phyloP scores from a whole-genome alignment of 768 basidiomycete genomes.

The Tricholoma sp. region DNA sequence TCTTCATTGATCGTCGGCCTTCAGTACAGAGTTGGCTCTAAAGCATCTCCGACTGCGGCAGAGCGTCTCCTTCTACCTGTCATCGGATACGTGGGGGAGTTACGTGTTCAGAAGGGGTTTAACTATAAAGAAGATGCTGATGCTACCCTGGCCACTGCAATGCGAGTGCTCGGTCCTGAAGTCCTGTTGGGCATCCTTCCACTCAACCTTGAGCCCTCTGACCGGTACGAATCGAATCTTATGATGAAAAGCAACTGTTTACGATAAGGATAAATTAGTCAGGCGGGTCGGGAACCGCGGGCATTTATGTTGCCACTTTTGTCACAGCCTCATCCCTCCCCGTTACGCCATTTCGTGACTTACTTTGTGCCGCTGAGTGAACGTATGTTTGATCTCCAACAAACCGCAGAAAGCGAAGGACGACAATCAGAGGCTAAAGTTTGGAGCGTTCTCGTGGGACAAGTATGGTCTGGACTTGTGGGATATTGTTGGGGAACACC shows the following conservation, averaged over 20 bases:
- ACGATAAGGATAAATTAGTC: slow-evolving; percentile 31
- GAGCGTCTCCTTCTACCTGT: slow-evolving; percentile 66
- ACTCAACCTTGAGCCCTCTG: slow-evolving; percentile 77
- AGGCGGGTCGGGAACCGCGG: slow-evolving; percentile 74
- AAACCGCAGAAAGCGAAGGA: slow-evolving; percentile 68
- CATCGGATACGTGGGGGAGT: slow-evolving; percentile 64
- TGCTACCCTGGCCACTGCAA: slow-evolving; percentile 67
- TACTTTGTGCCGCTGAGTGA: slow-evolving; percentile 95
- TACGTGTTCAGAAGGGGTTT: slow-evolving; percentile 76
- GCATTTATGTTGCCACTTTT: slow-evolving; percentile 91
- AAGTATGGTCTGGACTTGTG: slow-evolving; percentile 88
- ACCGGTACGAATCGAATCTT: slow-evolving; percentile 48
- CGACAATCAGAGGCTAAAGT: slow-evolving; percentile 86
- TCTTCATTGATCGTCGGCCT: slow-evolving; percentile 65
- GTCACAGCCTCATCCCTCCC: slow-evolving; percentile 72
- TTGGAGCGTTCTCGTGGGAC: slow-evolving; percentile 89
- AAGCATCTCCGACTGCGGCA: slow-evolving; percentile 48
- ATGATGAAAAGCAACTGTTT: background rate
- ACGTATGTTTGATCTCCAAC: slow-evolving; percentile 84
- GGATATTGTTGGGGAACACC: slow-evolving; percentile 83
- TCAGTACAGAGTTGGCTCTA: slow-evolving; percentile 39
- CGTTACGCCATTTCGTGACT: slow-evolving; percentile 77
- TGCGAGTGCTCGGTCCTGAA: slow-evolving; percentile 82
- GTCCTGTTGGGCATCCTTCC: slow-evolving; percentile 71
- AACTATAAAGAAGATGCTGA: slow-evolving; percentile 91